These are phyloP conservation scores for Aspergillus fischeri DNA, from an alignment of 2,329 filamentous ascomycete species.

Conservation along the genomic window DNA sequence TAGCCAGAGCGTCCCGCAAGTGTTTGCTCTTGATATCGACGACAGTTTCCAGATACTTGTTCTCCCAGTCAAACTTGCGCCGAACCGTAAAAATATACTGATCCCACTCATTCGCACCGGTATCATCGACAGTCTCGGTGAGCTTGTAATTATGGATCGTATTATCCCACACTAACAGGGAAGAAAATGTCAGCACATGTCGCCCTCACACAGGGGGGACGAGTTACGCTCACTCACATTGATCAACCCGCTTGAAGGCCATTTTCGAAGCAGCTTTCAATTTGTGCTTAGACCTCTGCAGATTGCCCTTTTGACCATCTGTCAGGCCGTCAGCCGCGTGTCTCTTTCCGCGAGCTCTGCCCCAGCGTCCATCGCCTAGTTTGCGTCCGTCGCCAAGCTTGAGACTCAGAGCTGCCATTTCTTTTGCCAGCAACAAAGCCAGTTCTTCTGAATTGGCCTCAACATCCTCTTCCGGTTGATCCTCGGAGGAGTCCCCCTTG, in stretches of 20 bases:
- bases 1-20: slow-evolving; percentile 65
- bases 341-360: slow-evolving; percentile 14
- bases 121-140: slow-evolving; percentile 61
- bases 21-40: slow-evolving; percentile 84
- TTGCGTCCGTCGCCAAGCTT: slow-evolving; percentile 16
- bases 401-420: slow-evolving; percentile 18
- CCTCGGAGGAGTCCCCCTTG: slow-evolving; percentile 27
- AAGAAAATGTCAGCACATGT: not conserved
- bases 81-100: slow-evolving; percentile 80
- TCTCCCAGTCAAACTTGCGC: slow-evolving; percentile 77
- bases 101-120: slow-evolving; percentile 65
- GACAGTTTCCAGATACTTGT: slow-evolving; percentile 68
- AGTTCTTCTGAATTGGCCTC: slow-evolving; percentile 25
- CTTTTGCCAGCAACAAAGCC: slow-evolving; percentile 18
- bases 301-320: slow-evolving; percentile 18
- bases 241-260: slow-evolving; percentile 67
- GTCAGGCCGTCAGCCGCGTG: slow-evolving; percentile 7
- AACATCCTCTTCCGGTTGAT: slow-evolving; percentile 28
- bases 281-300: slow-evolving; percentile 31
- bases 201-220: not conserved
- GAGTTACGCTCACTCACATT: slow-evolving; percentile 38
- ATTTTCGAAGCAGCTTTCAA: slow-evolving; percentile 51
- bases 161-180: slow-evolving; percentile 45
- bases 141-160: slow-evolving; percentile 63
- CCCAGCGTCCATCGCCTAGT: slow-evolving; percentile 14